Evolutionary conservation across 1,139 yeast genomes (phyloP).

Genomic region (Hansenula lynferdii): DNA sequence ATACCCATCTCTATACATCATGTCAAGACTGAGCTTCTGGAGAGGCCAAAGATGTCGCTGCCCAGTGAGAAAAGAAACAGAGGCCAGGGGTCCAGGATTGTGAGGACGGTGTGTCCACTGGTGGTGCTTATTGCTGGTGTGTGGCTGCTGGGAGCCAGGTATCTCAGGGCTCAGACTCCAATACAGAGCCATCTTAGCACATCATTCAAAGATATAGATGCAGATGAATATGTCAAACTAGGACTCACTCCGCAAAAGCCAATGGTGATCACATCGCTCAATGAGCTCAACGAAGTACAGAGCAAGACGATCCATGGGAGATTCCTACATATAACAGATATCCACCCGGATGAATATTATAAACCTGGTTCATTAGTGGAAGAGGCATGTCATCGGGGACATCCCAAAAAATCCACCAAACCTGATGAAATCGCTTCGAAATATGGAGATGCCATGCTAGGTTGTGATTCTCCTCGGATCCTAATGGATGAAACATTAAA

Average conservation of each 20-base stretch:
- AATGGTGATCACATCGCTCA: constrained; percentile 14
- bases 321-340: constrained; percentile 78
- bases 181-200: not conserved
- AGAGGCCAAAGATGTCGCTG: too few species aligned
- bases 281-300: constrained; percentile 1
- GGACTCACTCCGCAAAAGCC: constrained; percentile 36
- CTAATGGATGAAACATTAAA: constrained; percentile 58
- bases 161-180: too few species aligned
- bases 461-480: constrained; percentile 63
- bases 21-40: too few species aligned
- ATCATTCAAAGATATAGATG: not conserved
- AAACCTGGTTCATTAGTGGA: constrained; percentile 45
- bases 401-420: constrained; percentile 26
- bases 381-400: constrained; percentile 55
- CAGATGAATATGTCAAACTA: constrained; percentile 11
- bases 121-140: too few species aligned
- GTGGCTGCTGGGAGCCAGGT: too few species aligned
- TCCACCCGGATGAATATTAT: constrained; percentile 81
- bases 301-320: constrained; percentile 48
- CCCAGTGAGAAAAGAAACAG: too few species aligned
- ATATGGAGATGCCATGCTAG: constrained; percentile 70
- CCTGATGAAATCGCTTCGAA: constrained; percentile 43
- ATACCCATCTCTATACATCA: too few species aligned
- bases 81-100: too few species aligned
- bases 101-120: too few species aligned